Evolutionary conservation across 1,284 basidiomycete species (phyloP).

Genomic region (Ustanciosporium gigantosporum): DNA sequence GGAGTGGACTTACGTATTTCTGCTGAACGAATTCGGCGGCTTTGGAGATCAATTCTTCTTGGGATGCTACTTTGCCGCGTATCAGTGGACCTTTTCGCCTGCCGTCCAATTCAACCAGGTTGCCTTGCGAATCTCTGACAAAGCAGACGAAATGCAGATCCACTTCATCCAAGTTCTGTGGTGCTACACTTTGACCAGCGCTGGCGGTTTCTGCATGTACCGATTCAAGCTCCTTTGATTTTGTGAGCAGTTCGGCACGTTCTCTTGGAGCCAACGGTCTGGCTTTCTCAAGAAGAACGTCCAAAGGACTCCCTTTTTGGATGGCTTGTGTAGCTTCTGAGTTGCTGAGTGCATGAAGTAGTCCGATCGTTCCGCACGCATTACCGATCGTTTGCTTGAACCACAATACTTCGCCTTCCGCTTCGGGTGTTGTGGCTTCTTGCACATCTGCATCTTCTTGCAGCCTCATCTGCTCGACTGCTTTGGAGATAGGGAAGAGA

Average conservation of each 20-base stretch:
- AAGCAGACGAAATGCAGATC: slow-evolving; percentile 60
- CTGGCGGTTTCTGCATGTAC: slow-evolving; percentile 50
- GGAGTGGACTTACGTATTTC: slow-evolving; percentile 40
- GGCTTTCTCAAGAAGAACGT: slow-evolving; percentile 41
- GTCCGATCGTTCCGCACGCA: slow-evolving; percentile 61
- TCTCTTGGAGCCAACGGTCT: slow-evolving; percentile 13
- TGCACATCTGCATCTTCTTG: slow-evolving; percentile 25
- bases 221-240: slow-evolving; percentile 33
- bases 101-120: slow-evolving; percentile 57
- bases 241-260: slow-evolving; percentile 28
- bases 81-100: slow-evolving; percentile 51
- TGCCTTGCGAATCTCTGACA: slow-evolving; percentile 40
- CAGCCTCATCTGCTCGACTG: slow-evolving; percentile 28
- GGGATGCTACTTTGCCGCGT: slow-evolving; percentile 26
- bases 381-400: slow-evolving; percentile 61
- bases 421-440: slow-evolving; percentile 8
- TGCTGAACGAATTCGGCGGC: slow-evolving; percentile 48
- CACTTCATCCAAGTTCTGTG: slow-evolving; percentile 51
- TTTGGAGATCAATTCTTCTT: slow-evolving; percentile 32
- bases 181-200: slow-evolving; percentile 53
- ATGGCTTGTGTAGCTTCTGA: slow-evolving; percentile 41
- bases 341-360: slow-evolving; percentile 58
- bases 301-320: slow-evolving; percentile 34
- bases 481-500: slow-evolving; percentile 64
- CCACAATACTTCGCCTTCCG: slow-evolving; percentile 34